These are phyloP conservation scores for Wickerhamiella kazuoi DNA, from an alignment of 805 yeast genomes.

Conservation along the genomic window DNA sequence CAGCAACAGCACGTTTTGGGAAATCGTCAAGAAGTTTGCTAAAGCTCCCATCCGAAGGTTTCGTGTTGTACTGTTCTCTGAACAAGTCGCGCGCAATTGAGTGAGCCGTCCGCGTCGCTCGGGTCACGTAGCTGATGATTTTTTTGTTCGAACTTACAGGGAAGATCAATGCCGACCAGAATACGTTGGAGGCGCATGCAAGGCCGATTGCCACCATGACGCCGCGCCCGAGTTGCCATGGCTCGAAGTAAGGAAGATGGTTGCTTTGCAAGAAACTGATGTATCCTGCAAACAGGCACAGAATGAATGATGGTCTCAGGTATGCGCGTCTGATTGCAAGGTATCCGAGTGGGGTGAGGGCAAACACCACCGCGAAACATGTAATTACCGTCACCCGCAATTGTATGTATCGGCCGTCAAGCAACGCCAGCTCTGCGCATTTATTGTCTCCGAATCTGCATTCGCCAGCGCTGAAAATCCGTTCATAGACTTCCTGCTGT, in stretches of 20 bases:
- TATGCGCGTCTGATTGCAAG: constrained; percentile 1
- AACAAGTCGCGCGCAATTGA: constrained; percentile 1
- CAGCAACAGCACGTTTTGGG: background rate
- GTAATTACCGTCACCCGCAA: constrained; percentile 10
- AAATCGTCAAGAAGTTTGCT: background rate
- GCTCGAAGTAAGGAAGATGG: constrained; percentile 15
- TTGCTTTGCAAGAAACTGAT: constrained; percentile 12
- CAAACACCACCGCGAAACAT: constrained; percentile 10
- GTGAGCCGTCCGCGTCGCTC: background rate
- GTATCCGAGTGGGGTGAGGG: constrained; percentile 4
- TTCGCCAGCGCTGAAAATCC: background rate
- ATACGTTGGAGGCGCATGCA: constrained; percentile 9
- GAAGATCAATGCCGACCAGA: constrained; percentile 7
- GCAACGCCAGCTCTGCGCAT: constrained; percentile 6
- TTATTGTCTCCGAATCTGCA: constrained; percentile 5
- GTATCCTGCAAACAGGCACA: constrained; percentile 12
- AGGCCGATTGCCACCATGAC: constrained; percentile 15
- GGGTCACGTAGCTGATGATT: background rate
- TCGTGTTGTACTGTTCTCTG: background rate
- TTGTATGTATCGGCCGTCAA: constrained; percentile 7
- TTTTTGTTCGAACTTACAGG: constrained; percentile 1
- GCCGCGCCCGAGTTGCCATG: constrained; percentile 8
- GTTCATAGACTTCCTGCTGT: background rate
- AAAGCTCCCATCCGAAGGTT: constrained; percentile 10
- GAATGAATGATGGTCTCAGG: constrained; percentile 11